Percentiles rank a stretch among this genome's conserved stretches.
Evolutionary conservation across 331 rosid genomes (phyloP).

Genomic region (Ulmus americana): DNA sequence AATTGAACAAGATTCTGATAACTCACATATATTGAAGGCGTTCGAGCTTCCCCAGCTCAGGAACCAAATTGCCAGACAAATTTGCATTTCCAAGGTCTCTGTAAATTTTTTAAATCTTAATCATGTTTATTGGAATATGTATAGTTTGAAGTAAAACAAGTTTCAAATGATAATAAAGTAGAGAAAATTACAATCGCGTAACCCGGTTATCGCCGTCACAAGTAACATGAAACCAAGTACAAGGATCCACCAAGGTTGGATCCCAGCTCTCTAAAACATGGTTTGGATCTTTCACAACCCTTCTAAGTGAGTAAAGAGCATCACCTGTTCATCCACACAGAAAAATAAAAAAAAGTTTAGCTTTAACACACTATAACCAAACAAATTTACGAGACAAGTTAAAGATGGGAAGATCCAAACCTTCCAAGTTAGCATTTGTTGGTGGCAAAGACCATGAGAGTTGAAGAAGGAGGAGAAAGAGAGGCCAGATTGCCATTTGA

Average conservation of each 20-base stretch:
- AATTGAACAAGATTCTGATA: too few relatives aligned
- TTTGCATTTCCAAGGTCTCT: conserved; percentile 86
- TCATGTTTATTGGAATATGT: too few relatives aligned
- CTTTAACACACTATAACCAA: background rate
- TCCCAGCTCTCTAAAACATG: conserved; percentile 80
- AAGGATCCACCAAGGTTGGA: conserved; percentile 82
- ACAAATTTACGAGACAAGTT: background rate
- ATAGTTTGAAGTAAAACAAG: background rate
- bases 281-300: conserved; percentile 63
- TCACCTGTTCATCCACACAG: conserved; percentile 45
- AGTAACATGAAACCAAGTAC: conserved; percentile 91
- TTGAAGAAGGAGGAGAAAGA: conserved; percentile 22
- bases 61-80: conserved; percentile 60
- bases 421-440: conserved; percentile 58
- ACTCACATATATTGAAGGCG: conserved; percentile 77
- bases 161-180: background rate
- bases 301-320: conserved; percentile 74
- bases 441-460: conserved; percentile 26
- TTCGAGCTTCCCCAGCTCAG: conserved; percentile 65
- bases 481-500: conserved; percentile 38
- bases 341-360: background rate
- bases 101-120: conserved; percentile 1
- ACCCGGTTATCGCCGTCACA: conserved; percentile 58
- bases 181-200: conserved; percentile 50
- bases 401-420: conserved; percentile 22